Conservation (phyloP, 169 alveolate species). For the Cyclospora cayetanensis region DNA sequence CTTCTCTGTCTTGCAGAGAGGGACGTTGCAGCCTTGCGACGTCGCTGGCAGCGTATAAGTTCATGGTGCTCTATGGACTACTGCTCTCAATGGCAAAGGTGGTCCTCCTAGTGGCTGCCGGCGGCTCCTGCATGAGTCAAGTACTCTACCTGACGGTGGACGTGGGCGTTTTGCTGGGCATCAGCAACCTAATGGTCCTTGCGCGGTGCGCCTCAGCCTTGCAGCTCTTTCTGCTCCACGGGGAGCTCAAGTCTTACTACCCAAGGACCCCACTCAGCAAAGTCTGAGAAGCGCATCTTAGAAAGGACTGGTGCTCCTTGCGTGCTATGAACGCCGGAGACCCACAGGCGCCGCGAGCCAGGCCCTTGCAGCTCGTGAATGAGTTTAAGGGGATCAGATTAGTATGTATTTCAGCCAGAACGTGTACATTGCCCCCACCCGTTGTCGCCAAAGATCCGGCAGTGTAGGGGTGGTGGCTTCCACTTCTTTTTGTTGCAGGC, state of each 20-base stretch:
- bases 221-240: background rate
- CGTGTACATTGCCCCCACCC: too few species aligned
- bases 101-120: slow-evolving; percentile 74
- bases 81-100: slow-evolving; percentile 88
- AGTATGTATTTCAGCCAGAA: too few species aligned
- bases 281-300: too few species aligned
- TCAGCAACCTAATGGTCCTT: slow-evolving; percentile 52
- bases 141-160: slow-evolving; percentile 26
- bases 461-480: background rate
- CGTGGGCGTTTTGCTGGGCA: slow-evolving; percentile 36
- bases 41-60: slow-evolving; percentile 89
- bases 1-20: slow-evolving; percentile 80
- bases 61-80: slow-evolving; percentile 89
- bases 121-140: slow-evolving; percentile 65
- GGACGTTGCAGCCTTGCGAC: slow-evolving; percentile 92
- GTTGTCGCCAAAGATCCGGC: too few species aligned
- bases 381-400: too few species aligned
- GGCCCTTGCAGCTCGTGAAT: too few species aligned
- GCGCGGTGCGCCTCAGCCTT: slow-evolving; percentile 14
- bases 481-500: slow-evolving; percentile 70
- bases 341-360: background rate
- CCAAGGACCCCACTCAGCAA: too few species aligned
- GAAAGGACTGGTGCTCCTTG: too few species aligned
- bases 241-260: background rate
- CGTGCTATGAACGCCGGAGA: background rate